phyloP scores from a whole-genome alignment of 371 early-diverging fungal species.

The Funneliformis caledonium region DNA sequence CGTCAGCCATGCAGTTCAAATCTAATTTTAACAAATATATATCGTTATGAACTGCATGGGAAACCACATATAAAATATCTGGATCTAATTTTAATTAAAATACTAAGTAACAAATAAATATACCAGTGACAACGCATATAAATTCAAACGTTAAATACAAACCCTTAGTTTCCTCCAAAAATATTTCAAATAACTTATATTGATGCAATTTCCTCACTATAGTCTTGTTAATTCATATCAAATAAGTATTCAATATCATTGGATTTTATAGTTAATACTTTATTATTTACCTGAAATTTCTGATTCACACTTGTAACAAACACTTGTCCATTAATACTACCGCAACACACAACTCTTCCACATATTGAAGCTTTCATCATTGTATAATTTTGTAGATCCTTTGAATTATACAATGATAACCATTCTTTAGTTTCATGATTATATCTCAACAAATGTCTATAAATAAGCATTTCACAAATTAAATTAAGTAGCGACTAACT shows the following conservation, averaged over 20 bases:
- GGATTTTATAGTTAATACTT: neutral
- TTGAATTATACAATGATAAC: conserved; percentile 48
- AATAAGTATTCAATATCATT: neutral
- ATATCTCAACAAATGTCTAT: conserved; percentile 54
- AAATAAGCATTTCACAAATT: neutral
- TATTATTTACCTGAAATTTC: conserved; percentile 51
- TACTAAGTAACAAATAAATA: neutral
- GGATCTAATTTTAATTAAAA: conserved; percentile 42
- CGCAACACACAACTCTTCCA: conserved; percentile 61
- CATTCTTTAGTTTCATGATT: conserved; percentile 49
- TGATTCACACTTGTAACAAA: conserved; percentile 55
- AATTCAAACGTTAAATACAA: conserved; percentile 3
- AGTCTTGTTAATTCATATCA: conserved; percentile 43
- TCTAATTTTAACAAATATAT: conserved; percentile 47
- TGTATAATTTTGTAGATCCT: conserved; percentile 57
- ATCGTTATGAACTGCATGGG: conserved; percentile 53
- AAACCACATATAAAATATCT: conserved; percentile 51
- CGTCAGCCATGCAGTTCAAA: conserved; percentile 43
- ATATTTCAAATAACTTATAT: conserved; percentile 58
- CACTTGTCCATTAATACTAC: conserved; percentile 63
- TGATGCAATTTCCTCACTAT: conserved; percentile 52
- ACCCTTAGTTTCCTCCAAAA: conserved; percentile 50
- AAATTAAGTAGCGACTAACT: neutral
- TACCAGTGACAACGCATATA: neutral
- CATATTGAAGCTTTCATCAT: conserved; percentile 63